These are phyloP conservation scores for Yarrowia osloensis DNA, from an alignment of 805 yeast species.

Conservation along the genomic window DNA sequence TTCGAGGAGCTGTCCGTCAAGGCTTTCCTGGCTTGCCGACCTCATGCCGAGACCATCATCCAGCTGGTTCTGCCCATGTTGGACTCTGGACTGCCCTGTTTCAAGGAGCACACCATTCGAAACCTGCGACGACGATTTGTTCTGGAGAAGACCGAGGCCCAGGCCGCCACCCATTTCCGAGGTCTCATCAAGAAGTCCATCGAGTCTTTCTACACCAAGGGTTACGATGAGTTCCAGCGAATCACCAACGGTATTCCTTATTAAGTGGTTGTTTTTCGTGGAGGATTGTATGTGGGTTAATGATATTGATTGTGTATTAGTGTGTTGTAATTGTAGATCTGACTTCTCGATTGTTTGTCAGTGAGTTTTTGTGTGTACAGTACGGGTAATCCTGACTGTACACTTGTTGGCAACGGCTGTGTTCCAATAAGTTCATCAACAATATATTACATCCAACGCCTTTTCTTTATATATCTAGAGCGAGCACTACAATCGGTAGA, in stretches of 20 bases:
- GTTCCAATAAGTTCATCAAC: not conserved
- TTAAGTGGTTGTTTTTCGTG: constrained; percentile 39
- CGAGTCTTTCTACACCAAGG: constrained; percentile 87
- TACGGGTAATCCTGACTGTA: no score
- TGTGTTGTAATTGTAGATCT: not conserved
- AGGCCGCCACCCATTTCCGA: constrained; percentile 78
- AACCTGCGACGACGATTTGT: constrained; percentile 78
- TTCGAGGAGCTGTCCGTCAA: constrained; percentile 94
- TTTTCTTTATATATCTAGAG: no score
- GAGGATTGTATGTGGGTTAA: constrained; percentile 16
- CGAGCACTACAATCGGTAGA: constrained; percentile 51
- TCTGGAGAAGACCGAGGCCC: constrained; percentile 75
- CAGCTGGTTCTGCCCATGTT: constrained; percentile 90
- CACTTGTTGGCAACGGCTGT: no score
- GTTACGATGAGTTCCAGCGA: constrained; percentile 96
- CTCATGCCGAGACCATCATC: constrained; percentile 81
- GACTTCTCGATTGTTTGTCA: no score
- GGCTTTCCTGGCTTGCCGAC: constrained; percentile 85
- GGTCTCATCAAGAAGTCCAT: constrained; percentile 74
- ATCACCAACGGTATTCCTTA: constrained; percentile 97
- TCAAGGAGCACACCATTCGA: constrained; percentile 78
- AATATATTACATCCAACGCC: not conserved
- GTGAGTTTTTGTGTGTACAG: no score
- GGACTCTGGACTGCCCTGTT: constrained; percentile 93
- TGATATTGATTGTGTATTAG: not conserved